Conservation (phyloP, 2,329 filamentous ascomycete species). For the Phialophora verrucosa region DNA sequence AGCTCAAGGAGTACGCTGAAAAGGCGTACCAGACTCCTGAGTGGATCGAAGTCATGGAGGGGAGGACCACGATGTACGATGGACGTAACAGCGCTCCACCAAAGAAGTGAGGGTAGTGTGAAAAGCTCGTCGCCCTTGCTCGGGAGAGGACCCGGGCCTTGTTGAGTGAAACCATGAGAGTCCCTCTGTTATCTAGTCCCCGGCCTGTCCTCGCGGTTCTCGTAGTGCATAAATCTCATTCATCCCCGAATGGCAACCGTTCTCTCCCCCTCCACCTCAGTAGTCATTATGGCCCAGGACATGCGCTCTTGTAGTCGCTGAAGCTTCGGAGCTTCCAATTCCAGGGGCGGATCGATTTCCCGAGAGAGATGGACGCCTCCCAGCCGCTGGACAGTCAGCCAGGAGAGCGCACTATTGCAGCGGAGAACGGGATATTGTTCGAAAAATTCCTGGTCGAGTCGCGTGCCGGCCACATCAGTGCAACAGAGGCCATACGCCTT, state of each 20-base stretch:
- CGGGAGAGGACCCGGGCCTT: neutral
- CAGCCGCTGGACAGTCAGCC: constrained; percentile 3
- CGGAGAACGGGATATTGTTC: neutral
- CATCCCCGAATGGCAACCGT: neutral
- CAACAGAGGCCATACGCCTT: too few relatives aligned
- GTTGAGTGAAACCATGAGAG: constrained; percentile 2
- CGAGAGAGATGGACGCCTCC: neutral
- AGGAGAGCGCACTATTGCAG: neutral
- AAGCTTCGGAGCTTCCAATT: neutral
- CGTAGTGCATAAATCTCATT: neutral
- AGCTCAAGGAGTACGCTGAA: constrained; percentile 12
- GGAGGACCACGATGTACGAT: constrained; percentile 15
- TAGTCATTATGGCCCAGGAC: constrained; percentile 1
- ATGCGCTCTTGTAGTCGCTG: neutral
- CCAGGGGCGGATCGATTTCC: neutral
- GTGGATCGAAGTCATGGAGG: constrained; percentile 14
- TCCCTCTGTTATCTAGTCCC: neutral
- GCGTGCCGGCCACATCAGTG: too few relatives aligned
- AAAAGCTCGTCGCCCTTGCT: neutral
- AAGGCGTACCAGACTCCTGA: constrained; percentile 15
- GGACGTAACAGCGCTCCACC: neutral
- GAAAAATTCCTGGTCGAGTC: too few relatives aligned
- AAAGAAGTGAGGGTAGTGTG: constrained; percentile 5
- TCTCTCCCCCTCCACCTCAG: neutral
- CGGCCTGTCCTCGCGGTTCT: neutral